Base-by-base conservation (phyloP, 2,329 filamentous ascomycete species). In the Coccinonectria pachysandricola region DNA sequence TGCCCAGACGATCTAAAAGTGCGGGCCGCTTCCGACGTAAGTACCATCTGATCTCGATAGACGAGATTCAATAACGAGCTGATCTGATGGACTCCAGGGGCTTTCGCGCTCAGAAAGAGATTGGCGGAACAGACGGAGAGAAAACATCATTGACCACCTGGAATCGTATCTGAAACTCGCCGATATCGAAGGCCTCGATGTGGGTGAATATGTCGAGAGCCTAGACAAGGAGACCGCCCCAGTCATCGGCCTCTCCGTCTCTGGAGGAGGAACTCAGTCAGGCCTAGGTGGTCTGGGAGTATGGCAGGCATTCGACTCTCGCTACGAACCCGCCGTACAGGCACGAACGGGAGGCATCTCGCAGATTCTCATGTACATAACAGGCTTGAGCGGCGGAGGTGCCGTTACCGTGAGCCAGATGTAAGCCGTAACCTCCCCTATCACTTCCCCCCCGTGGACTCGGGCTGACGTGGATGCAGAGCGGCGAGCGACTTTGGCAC, bases 251-350 rank as follows among this genome's bases (percentile, higher is more conserved):
- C 29, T 48, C 6, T 36, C 47, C 2, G 26, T 49, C 7, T 49
- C 47, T 0, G 47, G 46, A 0, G 47, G 45, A 15, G 46, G 44
- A 0, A 46, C 47, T 0, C 47, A 50, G 21, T 48, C 47, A 10
- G 47, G 46, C 2, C 21, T 50, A 7, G 47, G 47, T 3, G 47
- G 47, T 0, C 15, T 50, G 0, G 47, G 47, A 0, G 24, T 50
- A 14, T 50, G 42, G 39, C 43, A 47, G 7, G 47, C 47, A 1
- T 49, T 36, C 7, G 47, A 50, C 26, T 35, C 34, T 6, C 39
- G 46, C 4, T 45, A 49, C 8, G 26, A 31, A 1, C 15, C 21
- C 0, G 44, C 44, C 0, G 25, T 31, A 1, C 19, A 34, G 3
- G 38, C 43, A 2, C 32, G 39, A 1, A 49, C 43, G 0, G 46